These are phyloP conservation scores for Serendipita sp. DNA, from an alignment of 768 basidiomycete genomes.

Conservation along the genomic window DNA sequence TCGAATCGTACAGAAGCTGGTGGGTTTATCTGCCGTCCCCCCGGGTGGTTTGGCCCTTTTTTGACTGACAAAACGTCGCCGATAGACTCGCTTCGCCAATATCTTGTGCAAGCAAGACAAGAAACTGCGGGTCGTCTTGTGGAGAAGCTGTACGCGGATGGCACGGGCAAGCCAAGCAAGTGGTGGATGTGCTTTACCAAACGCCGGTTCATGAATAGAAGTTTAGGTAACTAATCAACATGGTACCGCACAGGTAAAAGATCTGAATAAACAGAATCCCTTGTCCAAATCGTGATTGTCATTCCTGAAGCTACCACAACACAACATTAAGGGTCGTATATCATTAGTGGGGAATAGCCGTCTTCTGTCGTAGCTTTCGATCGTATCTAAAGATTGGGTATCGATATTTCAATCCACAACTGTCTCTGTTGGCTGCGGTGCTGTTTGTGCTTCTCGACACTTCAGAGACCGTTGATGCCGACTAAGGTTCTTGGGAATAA, in stretches of 20 bases:
- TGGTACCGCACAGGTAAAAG: neutral
- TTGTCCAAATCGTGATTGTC: too few species aligned
- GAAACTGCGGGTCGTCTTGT: conserved; percentile 77
- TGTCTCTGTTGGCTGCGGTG: too few species aligned
- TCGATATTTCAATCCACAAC: too few species aligned
- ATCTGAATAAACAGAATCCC: too few species aligned
- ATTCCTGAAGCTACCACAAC: too few species aligned
- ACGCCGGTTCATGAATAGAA: conserved; percentile 89
- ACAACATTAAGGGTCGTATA: too few species aligned
- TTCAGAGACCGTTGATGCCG: neutral
- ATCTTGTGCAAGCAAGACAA: conserved; percentile 83
- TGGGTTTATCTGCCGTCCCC: conserved; percentile 21
- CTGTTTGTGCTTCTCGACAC: too few species aligned
- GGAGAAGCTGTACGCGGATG: conserved; percentile 81
- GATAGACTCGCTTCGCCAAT: conserved; percentile 74
- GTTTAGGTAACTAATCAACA: conserved; percentile 40
- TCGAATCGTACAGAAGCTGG: conserved; percentile 64
- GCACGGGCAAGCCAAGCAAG: conserved; percentile 88
- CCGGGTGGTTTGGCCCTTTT: neutral
- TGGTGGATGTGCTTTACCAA: conserved; percentile 99
- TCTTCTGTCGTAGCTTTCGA: too few species aligned
- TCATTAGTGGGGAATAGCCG: too few species aligned
- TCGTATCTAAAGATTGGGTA: too few species aligned
- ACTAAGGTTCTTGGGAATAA: neutral
- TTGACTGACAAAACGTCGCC: neutral